Evolutionary conservation across 164 flowering plant genomes (phyloP).

Genomic region (Vitis riparia): DNA sequence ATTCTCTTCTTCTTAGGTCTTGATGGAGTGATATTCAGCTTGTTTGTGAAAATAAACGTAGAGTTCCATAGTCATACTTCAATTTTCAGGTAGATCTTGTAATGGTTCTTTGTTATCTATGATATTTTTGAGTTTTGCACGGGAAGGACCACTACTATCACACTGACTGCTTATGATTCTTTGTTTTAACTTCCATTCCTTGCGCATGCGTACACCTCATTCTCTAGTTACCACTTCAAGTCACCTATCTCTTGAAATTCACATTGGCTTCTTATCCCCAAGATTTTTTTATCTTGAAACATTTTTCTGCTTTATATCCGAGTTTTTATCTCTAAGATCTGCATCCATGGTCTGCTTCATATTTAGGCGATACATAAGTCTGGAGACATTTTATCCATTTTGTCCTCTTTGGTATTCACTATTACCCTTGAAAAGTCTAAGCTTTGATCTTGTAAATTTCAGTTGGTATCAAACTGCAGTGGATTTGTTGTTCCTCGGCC

Average conservation of each 20-base stretch:
- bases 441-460: too few species aligned
- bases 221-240: neutral
- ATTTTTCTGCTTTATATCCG: conserved; percentile 1
- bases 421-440: too few species aligned
- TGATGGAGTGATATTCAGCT: conserved; percentile 24
- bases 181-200: neutral
- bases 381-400: too few species aligned
- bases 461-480: too few species aligned
- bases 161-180: too few species aligned
- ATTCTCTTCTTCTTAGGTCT: conserved; percentile 23
- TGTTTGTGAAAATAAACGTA: conserved; percentile 26
- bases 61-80: conserved; percentile 17
- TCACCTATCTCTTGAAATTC: neutral
- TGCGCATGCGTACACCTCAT: neutral
- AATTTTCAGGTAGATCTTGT: conserved; percentile 8
- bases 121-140: neutral
- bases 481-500: neutral
- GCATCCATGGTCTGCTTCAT: neutral
- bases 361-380: too few species aligned
- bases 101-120: neutral
- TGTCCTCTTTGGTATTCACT: too few species aligned
- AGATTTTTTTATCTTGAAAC: neutral
- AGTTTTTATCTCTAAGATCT: neutral
- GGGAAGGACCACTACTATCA: neutral
- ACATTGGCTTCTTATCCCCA: neutral